A percentile compares a stretch with the other conserved stretches of the same genome.
phyloP scores from a whole-genome alignment of 2,329 filamentous ascomycete genomes.

The Cylindrodendrum hubeiense region DNA sequence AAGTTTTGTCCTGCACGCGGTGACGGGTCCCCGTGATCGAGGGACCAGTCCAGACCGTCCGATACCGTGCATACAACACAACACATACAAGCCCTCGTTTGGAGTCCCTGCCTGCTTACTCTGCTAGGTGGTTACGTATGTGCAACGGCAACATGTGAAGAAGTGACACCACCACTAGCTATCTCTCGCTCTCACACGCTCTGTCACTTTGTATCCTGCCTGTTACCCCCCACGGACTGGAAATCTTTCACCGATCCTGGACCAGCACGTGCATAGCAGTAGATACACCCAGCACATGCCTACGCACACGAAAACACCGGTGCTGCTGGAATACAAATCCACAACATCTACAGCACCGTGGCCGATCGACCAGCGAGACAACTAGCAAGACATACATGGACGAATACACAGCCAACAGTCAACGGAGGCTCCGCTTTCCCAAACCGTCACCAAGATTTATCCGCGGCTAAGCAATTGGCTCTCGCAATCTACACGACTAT shows the following conservation, averaged over 20 bases:
- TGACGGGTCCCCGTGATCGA: neutral
- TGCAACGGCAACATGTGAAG: slow-evolving; percentile 13
- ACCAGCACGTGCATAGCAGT: neutral
- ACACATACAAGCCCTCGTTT: slow-evolving; percentile 1
- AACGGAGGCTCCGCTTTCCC: slow-evolving; percentile 22
- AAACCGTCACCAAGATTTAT: slow-evolving; percentile 30
- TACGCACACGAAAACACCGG: neutral
- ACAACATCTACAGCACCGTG: neutral
- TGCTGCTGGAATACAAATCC: neutral
- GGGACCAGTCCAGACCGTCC: slow-evolving; percentile 12
- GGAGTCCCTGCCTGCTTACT: neutral
- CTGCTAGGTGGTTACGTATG: neutral
- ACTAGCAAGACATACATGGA: neutral
- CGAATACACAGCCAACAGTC: neutral
- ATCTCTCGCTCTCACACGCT: neutral
- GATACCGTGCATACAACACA: slow-evolving; percentile 17
- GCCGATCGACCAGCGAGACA: neutral
- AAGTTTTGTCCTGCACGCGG: neutral
- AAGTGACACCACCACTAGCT: slow-evolving; percentile 11
- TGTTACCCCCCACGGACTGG: slow-evolving; percentile 2
- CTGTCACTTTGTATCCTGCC: slow-evolving; percentile 1
- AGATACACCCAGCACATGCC: neutral
- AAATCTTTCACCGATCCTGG: slow-evolving; percentile 16
- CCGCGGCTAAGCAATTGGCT: slow-evolving; percentile 34
- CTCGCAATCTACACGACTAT: slow-evolving; percentile 11